Conservation (phyloP, 106 monocot species). For the Iris macrosiphon region DNA sequence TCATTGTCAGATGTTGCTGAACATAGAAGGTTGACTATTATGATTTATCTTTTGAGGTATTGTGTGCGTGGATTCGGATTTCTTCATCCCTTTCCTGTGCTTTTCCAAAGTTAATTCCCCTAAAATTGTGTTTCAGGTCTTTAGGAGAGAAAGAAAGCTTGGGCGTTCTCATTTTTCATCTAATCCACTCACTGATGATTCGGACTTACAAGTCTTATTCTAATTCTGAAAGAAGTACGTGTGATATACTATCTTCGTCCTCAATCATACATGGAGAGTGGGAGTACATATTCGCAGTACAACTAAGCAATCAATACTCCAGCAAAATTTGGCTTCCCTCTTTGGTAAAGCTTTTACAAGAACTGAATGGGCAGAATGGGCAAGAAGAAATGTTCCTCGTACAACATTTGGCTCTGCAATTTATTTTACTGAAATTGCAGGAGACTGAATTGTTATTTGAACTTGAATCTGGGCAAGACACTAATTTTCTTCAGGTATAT, state of each 20-base stretch:
- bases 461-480: constrained; percentile 51
- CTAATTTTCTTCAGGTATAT: constrained; percentile 53
- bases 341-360: constrained; percentile 54
- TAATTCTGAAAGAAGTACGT: constrained; percentile 3
- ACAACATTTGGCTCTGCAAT: constrained; percentile 44
- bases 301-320: constrained; percentile 65
- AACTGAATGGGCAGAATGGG: constrained; percentile 25
- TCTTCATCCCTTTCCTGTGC: neutral
- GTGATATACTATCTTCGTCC: constrained; percentile 5
- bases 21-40: constrained; percentile 48
- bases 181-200: constrained; percentile 39
- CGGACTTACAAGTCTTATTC: constrained; percentile 21
- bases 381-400: constrained; percentile 19
- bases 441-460: constrained; percentile 67
- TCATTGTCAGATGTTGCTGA: constrained; percentile 66
- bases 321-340: constrained; percentile 79
- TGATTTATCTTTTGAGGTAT: constrained; percentile 72
- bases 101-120: constrained; percentile 3
- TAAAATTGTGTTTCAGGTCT: constrained; percentile 40
- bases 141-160: constrained; percentile 65
- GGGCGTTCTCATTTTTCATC: constrained; percentile 44
- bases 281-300: constrained; percentile 65
- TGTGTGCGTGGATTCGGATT: constrained; percentile 1
- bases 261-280: constrained; percentile 27
- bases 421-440: constrained; percentile 47